Evolutionary conservation across 2,329 filamentous ascomycete genomes (phyloP).

Genomic region (Xylariaceae sp.): DNA sequence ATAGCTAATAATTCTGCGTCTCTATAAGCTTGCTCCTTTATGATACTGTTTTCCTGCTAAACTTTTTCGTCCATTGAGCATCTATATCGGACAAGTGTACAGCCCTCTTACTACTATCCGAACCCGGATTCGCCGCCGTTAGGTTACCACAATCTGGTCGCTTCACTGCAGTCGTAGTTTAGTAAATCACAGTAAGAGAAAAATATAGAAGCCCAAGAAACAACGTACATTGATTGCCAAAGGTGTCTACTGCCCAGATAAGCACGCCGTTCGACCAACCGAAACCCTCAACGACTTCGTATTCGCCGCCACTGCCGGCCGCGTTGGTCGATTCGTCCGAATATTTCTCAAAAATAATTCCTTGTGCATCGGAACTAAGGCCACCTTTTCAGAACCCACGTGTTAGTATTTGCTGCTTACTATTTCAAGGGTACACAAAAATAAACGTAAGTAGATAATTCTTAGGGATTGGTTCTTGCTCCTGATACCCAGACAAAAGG

Average conservation of each 20-base stretch:
- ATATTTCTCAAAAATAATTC: constrained; percentile 76
- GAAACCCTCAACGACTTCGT: constrained; percentile 72
- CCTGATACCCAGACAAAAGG: no score
- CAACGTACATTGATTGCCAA: constrained; percentile 51
- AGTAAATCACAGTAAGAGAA: neutral
- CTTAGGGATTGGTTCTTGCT: no score
- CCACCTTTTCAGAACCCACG: no score
- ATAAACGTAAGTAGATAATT: no score
- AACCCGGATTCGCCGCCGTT: constrained; percentile 46
- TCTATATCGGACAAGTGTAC: constrained; percentile 55
- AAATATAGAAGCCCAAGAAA: neutral
- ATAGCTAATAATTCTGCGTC: neutral
- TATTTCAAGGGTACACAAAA: no score
- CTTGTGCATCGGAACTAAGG: constrained; percentile 50
- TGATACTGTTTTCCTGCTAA: constrained; percentile 39
- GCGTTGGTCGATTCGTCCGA: constrained; percentile 63
- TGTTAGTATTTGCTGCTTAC: no score
- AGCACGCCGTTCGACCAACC: constrained; percentile 74
- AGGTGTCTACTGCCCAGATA: constrained; percentile 69
- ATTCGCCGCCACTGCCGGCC: constrained; percentile 70
- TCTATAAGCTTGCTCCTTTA: neutral
- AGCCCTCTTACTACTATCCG: constrained; percentile 47
- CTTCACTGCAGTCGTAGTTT: constrained; percentile 43
- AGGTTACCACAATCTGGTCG: constrained; percentile 63
- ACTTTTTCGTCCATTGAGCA: constrained; percentile 55